These are phyloP conservation scores for Dispira simplex DNA, from an alignment of 192 early-diverging fungal genomes.

Conservation along the genomic window DNA sequence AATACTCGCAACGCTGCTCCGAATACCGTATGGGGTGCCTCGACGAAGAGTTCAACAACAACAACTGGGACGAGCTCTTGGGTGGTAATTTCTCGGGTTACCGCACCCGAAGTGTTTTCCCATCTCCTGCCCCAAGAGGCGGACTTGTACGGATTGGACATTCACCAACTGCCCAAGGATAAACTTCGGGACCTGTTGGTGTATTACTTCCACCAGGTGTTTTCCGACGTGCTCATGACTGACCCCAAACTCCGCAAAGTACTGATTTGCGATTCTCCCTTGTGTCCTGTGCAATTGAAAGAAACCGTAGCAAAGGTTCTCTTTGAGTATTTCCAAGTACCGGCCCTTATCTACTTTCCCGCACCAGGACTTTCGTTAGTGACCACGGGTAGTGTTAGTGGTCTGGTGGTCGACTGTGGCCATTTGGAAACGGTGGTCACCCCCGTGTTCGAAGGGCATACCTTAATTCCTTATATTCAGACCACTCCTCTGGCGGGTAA, in stretches of 20 bases:
- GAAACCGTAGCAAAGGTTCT: constrained; percentile 51
- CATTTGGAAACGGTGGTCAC: constrained; percentile 55
- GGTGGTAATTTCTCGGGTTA: background rate
- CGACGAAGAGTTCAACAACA: too few species aligned
- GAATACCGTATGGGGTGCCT: background rate
- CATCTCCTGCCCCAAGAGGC: constrained; percentile 4
- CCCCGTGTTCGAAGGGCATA: constrained; percentile 62
- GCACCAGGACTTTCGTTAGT: constrained; percentile 52
- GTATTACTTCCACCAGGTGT: constrained; percentile 19
- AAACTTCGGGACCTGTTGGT: constrained; percentile 37
- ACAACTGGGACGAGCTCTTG: too few species aligned
- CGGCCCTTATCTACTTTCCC: constrained; percentile 62
- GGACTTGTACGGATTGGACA: constrained; percentile 12
- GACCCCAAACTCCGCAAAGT: constrained; percentile 78
- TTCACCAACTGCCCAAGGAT: constrained; percentile 18
- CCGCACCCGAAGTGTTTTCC: constrained; percentile 8
- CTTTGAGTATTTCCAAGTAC: constrained; percentile 62
- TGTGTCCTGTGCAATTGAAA: constrained; percentile 52
- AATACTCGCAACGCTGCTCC: background rate
- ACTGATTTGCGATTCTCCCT: constrained; percentile 55
- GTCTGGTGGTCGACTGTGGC: constrained; percentile 80
- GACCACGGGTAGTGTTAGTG: constrained; percentile 56
- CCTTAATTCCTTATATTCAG: constrained; percentile 41
- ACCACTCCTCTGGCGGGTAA: constrained; percentile 49
- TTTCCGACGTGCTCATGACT: constrained; percentile 42